Evolutionary conservation across 1,139 yeast genomes (phyloP).

Genomic region (Taphrina sp.): DNA sequence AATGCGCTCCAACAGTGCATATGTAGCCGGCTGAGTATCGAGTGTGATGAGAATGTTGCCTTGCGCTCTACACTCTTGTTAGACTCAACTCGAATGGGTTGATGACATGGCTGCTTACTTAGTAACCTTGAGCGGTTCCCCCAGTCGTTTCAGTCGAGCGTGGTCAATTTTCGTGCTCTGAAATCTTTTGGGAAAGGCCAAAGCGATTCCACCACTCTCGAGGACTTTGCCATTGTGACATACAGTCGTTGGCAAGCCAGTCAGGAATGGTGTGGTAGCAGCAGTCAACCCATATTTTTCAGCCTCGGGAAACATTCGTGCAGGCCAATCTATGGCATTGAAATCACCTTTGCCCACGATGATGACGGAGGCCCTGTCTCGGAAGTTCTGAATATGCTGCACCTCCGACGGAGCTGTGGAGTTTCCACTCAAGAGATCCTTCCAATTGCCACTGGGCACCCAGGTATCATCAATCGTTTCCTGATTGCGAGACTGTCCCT

Average conservation of each 20-base stretch:
- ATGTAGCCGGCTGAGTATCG: slow-evolving; percentile 25
- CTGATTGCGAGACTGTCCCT: slow-evolving; percentile 8
- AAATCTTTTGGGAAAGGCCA: slow-evolving; percentile 3
- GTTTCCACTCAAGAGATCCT: slow-evolving; percentile 11
- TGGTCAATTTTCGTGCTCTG: slow-evolving; percentile 2
- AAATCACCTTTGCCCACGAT: slow-evolving; percentile 31
- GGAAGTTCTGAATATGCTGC: not conserved
- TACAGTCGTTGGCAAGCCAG: slow-evolving; percentile 29
- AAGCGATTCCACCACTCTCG: slow-evolving; percentile 20
- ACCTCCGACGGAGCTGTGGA: slow-evolving; percentile 1
- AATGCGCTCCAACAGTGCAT: slow-evolving; percentile 19
- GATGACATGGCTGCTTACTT: slow-evolving; percentile 1
- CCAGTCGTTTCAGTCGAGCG: slow-evolving; percentile 17
- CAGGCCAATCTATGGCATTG: slow-evolving; percentile 23
- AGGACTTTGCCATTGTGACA: slow-evolving; percentile 1
- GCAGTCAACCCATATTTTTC: slow-evolving; percentile 13
- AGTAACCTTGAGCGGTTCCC: slow-evolving; percentile 22
- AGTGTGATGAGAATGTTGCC: slow-evolving; percentile 29
- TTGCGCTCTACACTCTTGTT: slow-evolving; percentile 25
- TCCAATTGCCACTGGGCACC: slow-evolving; percentile 20
- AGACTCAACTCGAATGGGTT: no score
- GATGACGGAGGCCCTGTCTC: slow-evolving; percentile 30
- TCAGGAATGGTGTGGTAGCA: slow-evolving; percentile 25
- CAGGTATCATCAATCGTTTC: slow-evolving; percentile 13
- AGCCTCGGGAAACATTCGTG: slow-evolving; percentile 15